These are phyloP conservation scores for Fonsecaea nubica DNA, from an alignment of 2,329 filamentous ascomycete species.

Conservation along the genomic window DNA sequence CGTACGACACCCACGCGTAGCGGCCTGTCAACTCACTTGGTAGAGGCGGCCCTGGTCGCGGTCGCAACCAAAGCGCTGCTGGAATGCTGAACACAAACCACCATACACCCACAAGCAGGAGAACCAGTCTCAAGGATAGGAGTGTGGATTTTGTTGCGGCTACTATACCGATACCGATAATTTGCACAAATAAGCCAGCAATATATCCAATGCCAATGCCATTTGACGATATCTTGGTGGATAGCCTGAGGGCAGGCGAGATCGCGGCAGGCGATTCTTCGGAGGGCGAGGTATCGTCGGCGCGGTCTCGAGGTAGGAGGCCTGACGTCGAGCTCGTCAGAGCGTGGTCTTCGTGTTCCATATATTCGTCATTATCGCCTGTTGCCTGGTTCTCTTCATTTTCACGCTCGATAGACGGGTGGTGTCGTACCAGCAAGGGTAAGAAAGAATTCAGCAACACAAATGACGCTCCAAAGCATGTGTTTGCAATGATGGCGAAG, in stretches of 20 bases:
- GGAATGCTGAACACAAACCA: slow-evolving; percentile 93
- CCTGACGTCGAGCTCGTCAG: slow-evolving; percentile 32
- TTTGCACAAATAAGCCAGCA: slow-evolving; percentile 83
- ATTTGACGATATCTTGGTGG: slow-evolving; percentile 87
- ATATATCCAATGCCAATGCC: slow-evolving; percentile 95
- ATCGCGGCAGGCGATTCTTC: slow-evolving; percentile 44
- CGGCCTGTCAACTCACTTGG: slow-evolving; percentile 49
- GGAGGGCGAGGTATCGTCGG: slow-evolving; percentile 30
- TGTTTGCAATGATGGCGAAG: slow-evolving; percentile 88
- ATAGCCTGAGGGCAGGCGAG: slow-evolving; percentile 76
- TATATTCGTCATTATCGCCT: slow-evolving; percentile 22
- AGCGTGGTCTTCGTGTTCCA: slow-evolving; percentile 27
- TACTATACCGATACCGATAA: slow-evolving; percentile 78
- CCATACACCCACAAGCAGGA: slow-evolving; percentile 88
- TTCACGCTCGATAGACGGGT: slow-evolving; percentile 60
- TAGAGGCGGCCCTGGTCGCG: slow-evolving; percentile 85
- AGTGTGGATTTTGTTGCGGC: slow-evolving; percentile 75
- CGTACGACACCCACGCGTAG: slow-evolving; percentile 70
- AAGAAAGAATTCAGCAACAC: slow-evolving; percentile 95
- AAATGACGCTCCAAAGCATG: slow-evolving; percentile 92
- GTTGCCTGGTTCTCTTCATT: slow-evolving; percentile 19
- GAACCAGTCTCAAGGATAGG: slow-evolving; percentile 82
- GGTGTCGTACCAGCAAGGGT: slow-evolving; percentile 85
- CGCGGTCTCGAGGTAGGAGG: slow-evolving; percentile 43
- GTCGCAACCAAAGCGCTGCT: slow-evolving; percentile 82